Evolutionary conservation across 2,329 filamentous ascomycete species (phyloP).

Genomic region (Magnaporthiopsis incrustans): DNA sequence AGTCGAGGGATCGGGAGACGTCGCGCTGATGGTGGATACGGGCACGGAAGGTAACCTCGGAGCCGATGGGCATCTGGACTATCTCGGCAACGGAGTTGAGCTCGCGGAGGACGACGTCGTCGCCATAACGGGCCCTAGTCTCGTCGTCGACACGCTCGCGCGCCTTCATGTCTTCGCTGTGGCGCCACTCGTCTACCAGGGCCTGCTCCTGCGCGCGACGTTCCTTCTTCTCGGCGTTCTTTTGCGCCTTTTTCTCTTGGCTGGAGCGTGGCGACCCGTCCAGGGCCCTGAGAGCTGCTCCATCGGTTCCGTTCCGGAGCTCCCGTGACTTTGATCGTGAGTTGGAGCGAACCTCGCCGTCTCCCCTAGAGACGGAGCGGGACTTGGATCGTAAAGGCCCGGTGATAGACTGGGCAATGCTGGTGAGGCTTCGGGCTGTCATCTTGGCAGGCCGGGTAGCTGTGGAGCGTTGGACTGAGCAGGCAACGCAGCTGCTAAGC

Average conservation of each 20-base stretch:
- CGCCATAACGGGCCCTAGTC: conserved; percentile 5
- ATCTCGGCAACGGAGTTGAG: conserved; percentile 13
- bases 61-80: conserved; percentile 32
- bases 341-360: background rate
- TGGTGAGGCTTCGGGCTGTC: background rate
- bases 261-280: conserved; percentile 3
- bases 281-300: background rate
- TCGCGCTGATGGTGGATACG: conserved; percentile 72
- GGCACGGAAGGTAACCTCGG: conserved; percentile 59
- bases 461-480: background rate
- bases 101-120: conserved; percentile 4
- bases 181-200: conserved; percentile 3
- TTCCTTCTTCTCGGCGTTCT: conserved; percentile 6
- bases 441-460: background rate
- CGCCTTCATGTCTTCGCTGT: conserved; percentile 7
- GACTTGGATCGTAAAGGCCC: background rate
- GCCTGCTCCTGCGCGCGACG: conserved; percentile 2
- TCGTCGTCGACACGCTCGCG: conserved; percentile 6
- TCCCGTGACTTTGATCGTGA: background rate
- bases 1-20: conserved; percentile 75
- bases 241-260: conserved; percentile 5
- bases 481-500: background rate
- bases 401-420: background rate
- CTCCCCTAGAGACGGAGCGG: background rate
- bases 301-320: background rate